A percentile compares a stretch with the other conserved stretches of the same genome.
Evolutionary conservation across 225 moss, liverwort and hornwort species (phyloP).

Genomic region (Anthoceros angustus): DNA sequence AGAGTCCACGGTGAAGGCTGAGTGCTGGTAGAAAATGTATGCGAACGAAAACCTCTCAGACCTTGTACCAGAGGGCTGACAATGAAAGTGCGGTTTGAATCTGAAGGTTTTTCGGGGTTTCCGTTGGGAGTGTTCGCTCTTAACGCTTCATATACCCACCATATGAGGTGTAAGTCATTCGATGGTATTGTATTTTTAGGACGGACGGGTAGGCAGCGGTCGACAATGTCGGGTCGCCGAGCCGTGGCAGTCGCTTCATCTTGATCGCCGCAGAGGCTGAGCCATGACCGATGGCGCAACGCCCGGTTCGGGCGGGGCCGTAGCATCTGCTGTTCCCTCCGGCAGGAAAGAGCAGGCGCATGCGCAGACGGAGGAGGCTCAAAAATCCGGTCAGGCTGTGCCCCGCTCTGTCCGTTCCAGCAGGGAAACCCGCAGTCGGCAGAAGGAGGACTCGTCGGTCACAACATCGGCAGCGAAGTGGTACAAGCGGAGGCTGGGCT

Average conservation of each 20-base stretch:
- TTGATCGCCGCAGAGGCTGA: not conserved
- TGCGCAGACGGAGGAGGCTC: not conserved
- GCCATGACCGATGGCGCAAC: not conserved
- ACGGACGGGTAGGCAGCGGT: no score
- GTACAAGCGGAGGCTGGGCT: not conserved
- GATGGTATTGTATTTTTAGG: no score
- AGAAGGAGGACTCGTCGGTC: not conserved
- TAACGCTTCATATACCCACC: no score
- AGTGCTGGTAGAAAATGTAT: no score
- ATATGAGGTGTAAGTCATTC: no score
- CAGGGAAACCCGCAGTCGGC: not conserved
- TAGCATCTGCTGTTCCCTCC: not conserved
- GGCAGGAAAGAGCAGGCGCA: not conserved
- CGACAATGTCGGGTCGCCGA: no score
- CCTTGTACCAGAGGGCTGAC: no score
- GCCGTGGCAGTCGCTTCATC: not conserved
- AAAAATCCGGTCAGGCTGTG: not conserved
- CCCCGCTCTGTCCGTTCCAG: not conserved
- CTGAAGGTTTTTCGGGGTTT: no score
- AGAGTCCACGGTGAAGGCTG: no score
- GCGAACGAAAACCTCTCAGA: no score
- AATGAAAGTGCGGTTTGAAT: no score
- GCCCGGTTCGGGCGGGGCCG: not conserved
- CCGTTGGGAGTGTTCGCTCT: no score
- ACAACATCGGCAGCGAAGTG: constrained; percentile 2